phyloP scores from a whole-genome alignment of 208 protist genomes.

The Acanthamoeba culbertsoni region DNA sequence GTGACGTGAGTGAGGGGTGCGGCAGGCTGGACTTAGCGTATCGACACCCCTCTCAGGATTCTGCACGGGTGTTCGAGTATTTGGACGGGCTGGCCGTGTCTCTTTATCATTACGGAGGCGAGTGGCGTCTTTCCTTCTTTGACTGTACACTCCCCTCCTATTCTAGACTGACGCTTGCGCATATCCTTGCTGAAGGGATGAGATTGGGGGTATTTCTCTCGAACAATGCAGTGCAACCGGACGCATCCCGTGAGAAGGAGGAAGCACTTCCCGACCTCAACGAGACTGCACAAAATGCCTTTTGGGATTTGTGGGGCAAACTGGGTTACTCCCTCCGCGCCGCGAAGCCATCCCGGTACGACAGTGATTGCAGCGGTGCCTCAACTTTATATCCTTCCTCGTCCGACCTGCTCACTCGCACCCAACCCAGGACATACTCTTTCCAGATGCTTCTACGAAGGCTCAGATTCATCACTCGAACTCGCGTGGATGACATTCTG shows the following conservation, averaged over 20 bases:
- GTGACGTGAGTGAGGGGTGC: background rate
- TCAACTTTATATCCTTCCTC: background rate
- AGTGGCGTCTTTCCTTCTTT: background rate
- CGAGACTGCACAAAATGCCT: background rate
- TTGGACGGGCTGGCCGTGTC: background rate
- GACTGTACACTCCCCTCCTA: background rate
- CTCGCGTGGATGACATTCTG: background rate
- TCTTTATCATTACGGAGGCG: background rate
- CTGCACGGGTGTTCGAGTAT: background rate
- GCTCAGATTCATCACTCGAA: background rate
- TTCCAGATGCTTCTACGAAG: background rate
- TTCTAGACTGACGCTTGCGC: too few relatives aligned
- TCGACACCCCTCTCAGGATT: background rate
- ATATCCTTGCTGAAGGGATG: background rate
- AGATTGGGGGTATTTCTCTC: too few relatives aligned
- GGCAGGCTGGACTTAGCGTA: background rate
- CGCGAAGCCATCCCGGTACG: background rate
- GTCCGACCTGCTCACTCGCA: background rate
- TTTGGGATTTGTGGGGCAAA: background rate
- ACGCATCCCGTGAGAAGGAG: background rate
- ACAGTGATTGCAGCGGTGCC: background rate
- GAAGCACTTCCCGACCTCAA: background rate
- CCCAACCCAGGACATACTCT: background rate
- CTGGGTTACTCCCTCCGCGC: background rate
- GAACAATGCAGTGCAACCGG: background rate